Percentiles rank a stretch among this genome's conserved stretches.
phyloP scores from a whole-genome alignment of 371 early-diverging fungal genomes.

The Blastocladiella emersonii region DNA sequence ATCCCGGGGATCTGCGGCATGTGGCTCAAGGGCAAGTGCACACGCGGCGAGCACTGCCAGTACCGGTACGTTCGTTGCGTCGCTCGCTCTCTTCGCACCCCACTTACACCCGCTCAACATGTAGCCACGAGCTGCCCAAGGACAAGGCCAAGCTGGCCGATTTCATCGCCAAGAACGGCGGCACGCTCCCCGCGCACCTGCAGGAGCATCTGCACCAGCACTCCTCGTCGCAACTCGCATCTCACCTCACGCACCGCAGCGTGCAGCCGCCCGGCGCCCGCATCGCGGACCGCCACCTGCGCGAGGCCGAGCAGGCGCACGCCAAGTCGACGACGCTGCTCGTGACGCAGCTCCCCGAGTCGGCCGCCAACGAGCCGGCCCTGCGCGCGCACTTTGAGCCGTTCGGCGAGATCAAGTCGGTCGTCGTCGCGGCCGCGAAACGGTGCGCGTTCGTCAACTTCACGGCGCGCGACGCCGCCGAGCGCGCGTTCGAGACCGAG shows the following conservation, averaged over 20 bases:
- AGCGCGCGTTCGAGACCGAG: background rate
- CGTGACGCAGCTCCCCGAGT: background rate
- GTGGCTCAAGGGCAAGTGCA: conserved; percentile 85
- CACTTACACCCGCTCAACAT: no score
- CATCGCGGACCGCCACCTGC: background rate
- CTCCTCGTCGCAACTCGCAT: conserved; percentile 10
- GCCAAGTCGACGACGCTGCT: background rate
- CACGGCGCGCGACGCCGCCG: conserved; percentile 31
- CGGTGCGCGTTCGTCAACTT: conserved; percentile 85
- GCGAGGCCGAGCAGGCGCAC: background rate
- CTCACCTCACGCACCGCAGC: background rate
- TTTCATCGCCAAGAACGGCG: conserved; percentile 9
- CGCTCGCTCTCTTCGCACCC: no score
- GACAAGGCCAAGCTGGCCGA: conserved; percentile 44
- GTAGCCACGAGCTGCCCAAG: conserved; percentile 69
- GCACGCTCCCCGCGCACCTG: no score
- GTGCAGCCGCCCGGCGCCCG: background rate
- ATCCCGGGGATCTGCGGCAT: conserved; percentile 91
- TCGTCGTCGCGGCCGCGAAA: conserved; percentile 60
- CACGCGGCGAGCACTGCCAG: conserved; percentile 80
- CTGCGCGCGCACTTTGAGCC: conserved; percentile 43
- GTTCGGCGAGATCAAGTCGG: conserved; percentile 78
- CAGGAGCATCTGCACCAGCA: conserved; percentile 7
- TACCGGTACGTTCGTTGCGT: conserved; percentile 39
- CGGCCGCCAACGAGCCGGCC: background rate